These are phyloP conservation scores for Herpetomonas muscarum DNA, from an alignment of 208 protist species.

Conservation along the genomic window DNA sequence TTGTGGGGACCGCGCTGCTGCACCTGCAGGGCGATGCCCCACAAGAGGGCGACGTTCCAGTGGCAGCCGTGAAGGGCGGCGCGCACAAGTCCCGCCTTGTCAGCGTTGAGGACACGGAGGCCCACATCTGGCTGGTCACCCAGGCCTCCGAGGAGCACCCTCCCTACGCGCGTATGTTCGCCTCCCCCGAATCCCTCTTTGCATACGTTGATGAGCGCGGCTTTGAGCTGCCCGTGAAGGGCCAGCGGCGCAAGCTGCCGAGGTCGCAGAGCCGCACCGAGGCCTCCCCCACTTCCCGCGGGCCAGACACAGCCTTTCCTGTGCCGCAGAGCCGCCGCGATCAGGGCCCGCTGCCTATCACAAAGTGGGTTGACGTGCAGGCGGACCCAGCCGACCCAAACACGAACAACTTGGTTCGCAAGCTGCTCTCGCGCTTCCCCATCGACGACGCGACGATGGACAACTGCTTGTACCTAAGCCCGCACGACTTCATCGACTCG, in stretches of 20 bases:
- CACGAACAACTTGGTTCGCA: slow-evolving; percentile 23
- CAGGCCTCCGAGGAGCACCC: slow-evolving; percentile 27
- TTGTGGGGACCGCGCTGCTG: background rate
- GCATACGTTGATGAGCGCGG: slow-evolving; percentile 31
- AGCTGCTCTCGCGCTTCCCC: slow-evolving; percentile 63
- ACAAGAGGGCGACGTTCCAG: background rate
- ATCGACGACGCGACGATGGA: slow-evolving; percentile 52
- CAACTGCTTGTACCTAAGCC: slow-evolving; percentile 58
- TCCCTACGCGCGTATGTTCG: slow-evolving; percentile 64
- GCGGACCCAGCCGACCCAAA: slow-evolving; percentile 23
- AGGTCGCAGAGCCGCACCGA: background rate
- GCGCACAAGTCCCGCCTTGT: slow-evolving; percentile 33
- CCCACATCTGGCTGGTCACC: slow-evolving; percentile 78
- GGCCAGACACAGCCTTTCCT: background rate
- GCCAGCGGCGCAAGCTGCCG: background rate
- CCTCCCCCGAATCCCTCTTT: slow-evolving; percentile 33
- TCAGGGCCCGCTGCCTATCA: slow-evolving; percentile 17
- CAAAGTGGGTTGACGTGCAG: slow-evolving; percentile 85
- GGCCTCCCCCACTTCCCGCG: background rate
- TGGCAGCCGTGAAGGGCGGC: background rate
- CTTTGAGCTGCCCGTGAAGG: slow-evolving; percentile 22
- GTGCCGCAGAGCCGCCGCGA: slow-evolving; percentile 1
- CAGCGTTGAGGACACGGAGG: slow-evolving; percentile 42
- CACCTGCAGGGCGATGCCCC: background rate
- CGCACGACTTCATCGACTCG: slow-evolving; percentile 48